Evolutionary conservation across 2,329 filamentous ascomycete genomes (phyloP).

Genomic region (Trematosphaeria pertusa): DNA sequence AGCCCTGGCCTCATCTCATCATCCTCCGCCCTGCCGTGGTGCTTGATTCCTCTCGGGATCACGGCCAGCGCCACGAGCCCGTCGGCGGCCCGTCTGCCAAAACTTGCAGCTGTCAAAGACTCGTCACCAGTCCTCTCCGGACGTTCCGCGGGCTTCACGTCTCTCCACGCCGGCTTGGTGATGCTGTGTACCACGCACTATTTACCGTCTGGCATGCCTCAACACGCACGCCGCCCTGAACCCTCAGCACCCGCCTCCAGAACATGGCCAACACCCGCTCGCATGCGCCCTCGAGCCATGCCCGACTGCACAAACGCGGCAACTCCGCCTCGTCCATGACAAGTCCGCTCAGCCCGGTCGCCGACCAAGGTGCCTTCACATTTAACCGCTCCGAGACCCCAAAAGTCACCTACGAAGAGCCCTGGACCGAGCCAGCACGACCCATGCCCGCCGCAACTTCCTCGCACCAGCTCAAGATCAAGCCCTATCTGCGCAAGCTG

Average conservation of each 20-base stretch:
- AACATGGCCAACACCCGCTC: slow-evolving; percentile 27
- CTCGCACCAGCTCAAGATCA: slow-evolving; percentile 54
- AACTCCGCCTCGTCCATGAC: slow-evolving; percentile 48
- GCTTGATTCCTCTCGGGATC: no score
- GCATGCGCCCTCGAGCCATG: slow-evolving; percentile 40
- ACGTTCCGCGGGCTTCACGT: slow-evolving; percentile 12
- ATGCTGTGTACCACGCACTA: slow-evolving; percentile 23
- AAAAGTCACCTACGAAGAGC: slow-evolving; percentile 43
- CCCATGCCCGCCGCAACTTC: slow-evolving; percentile 32
- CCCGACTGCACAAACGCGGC: slow-evolving; percentile 50
- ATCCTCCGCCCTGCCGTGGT: no score
- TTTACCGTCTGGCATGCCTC: slow-evolving; percentile 25
- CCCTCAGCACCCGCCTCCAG: slow-evolving; percentile 17
- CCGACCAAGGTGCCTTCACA: slow-evolving; percentile 34
- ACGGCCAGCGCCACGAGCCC: no score
- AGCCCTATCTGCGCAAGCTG: slow-evolving; percentile 63
- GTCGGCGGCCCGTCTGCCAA: neutral
- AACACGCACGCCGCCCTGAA: slow-evolving; percentile 12
- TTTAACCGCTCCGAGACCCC: slow-evolving; percentile 46
- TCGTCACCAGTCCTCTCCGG: slow-evolving; percentile 18
- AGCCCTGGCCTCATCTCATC: no score
- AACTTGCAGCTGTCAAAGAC: slow-evolving; percentile 10
- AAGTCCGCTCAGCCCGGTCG: slow-evolving; percentile 41
- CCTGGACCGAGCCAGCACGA: slow-evolving; percentile 35
- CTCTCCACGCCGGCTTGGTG: slow-evolving; percentile 37